phyloP scores from a whole-genome alignment of 805 yeast genomes.

The Metschnikowia orientalis region DNA sequence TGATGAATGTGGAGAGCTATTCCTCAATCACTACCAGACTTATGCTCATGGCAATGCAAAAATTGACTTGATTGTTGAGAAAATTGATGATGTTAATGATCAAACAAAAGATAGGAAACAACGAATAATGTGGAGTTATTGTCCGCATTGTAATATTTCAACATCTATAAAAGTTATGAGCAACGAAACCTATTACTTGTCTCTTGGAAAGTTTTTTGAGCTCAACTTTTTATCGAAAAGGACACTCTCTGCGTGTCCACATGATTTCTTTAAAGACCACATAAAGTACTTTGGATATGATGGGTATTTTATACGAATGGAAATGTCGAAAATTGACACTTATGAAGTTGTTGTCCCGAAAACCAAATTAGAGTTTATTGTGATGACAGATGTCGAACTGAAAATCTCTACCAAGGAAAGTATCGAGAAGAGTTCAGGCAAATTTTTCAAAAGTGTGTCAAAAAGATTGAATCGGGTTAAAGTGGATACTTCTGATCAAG shows the following conservation, averaged over 20 bases:
- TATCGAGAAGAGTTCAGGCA: constrained; percentile 48
- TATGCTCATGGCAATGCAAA: constrained; percentile 88
- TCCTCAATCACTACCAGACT: constrained; percentile 73
- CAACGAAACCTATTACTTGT: constrained; percentile 82
- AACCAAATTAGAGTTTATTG: constrained; percentile 64
- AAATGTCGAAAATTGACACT: constrained; percentile 69
- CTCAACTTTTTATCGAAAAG: constrained; percentile 64
- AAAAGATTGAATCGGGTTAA: constrained; percentile 74
- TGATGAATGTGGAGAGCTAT: constrained; percentile 70
- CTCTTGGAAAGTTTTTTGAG: constrained; percentile 92
- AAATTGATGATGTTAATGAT: constrained; percentile 23
- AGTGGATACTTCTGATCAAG: constrained; percentile 63
- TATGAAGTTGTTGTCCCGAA: constrained; percentile 77
- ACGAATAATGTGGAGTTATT: constrained; percentile 86
- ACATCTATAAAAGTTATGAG: constrained; percentile 81
- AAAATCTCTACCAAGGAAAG: constrained; percentile 59
- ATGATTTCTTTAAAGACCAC: constrained; percentile 78
- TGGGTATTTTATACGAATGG: constrained; percentile 73
- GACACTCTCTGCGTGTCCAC: constrained; percentile 57
- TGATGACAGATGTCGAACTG: constrained; percentile 61
- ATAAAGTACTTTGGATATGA: constrained; percentile 79
- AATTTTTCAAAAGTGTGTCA: constrained; percentile 69
- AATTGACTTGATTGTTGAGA: constrained; percentile 71
- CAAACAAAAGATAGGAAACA: constrained; percentile 39
- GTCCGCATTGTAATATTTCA: constrained; percentile 70